phyloP scores from a whole-genome alignment of 2,329 filamentous ascomycete species.

The Coniochaeta sp. region DNA sequence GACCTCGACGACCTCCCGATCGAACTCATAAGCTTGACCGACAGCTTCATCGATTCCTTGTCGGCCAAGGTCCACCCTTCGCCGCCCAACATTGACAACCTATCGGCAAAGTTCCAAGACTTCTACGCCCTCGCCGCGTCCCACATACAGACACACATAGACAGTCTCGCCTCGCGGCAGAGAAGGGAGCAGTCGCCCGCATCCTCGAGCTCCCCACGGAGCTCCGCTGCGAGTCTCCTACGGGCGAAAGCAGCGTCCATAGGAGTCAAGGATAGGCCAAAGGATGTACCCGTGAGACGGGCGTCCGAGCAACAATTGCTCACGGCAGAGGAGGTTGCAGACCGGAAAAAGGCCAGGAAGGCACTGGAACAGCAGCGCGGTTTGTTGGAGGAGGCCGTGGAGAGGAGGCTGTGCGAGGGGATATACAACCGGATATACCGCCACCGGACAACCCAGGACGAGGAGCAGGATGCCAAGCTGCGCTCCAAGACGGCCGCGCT shows the following conservation, averaged over 20 bases:
- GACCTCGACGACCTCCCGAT: constrained; percentile 87
- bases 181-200: constrained; percentile 57
- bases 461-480: constrained; percentile 89
- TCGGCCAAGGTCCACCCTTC: constrained; percentile 78
- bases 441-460: constrained; percentile 85
- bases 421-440: constrained; percentile 86
- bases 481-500: constrained; percentile 90
- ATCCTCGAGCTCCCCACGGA: constrained; percentile 44
- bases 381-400: constrained; percentile 83
- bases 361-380: constrained; percentile 69
- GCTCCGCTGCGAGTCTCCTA: constrained; percentile 48
- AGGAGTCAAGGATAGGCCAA: constrained; percentile 42
- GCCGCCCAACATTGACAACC: constrained; percentile 73
- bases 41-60: constrained; percentile 88
- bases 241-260: constrained; percentile 49
- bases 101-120: constrained; percentile 86
- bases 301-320: constrained; percentile 73
- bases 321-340: constrained; percentile 74
- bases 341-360: constrained; percentile 70
- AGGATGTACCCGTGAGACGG: constrained; percentile 28
- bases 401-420: constrained; percentile 75
- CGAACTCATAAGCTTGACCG: constrained; percentile 82
- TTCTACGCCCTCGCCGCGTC: constrained; percentile 79
- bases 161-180: constrained; percentile 66
- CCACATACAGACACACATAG: constrained; percentile 82